phyloP scores from a whole-genome alignment of 2,329 filamentous ascomycete genomes.

The Plenodomus tracheiphilus region DNA sequence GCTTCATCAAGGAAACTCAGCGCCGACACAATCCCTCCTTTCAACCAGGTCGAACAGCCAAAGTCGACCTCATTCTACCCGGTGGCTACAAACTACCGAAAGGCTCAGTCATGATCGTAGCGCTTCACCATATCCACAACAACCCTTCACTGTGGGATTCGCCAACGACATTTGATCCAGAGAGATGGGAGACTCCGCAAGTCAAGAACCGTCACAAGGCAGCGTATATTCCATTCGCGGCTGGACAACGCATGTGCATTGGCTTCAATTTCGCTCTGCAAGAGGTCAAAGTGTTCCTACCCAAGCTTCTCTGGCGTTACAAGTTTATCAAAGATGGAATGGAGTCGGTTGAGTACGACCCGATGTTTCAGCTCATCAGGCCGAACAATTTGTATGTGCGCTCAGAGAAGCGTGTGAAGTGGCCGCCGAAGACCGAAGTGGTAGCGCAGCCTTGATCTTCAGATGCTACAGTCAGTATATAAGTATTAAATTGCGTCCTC shows the following conservation, averaged over 20 bases:
- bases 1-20: constrained; percentile 29
- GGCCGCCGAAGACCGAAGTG: neutral
- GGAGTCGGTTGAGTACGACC: constrained; percentile 14
- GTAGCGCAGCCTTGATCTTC: neutral
- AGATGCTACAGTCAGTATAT: no score
- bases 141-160: constrained; percentile 63
- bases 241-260: constrained; percentile 14
- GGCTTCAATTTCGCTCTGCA: constrained; percentile 17
- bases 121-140: constrained; percentile 52
- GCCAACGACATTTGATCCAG: constrained; percentile 61
- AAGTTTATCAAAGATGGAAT: constrained; percentile 12
- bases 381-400: constrained; percentile 18
- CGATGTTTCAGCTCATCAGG: constrained; percentile 15
- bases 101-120: constrained; percentile 58
- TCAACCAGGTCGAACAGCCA: constrained; percentile 58
- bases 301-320: constrained; percentile 13
- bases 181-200: constrained; percentile 60
- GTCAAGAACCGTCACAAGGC: constrained; percentile 37
- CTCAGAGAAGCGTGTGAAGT: constrained; percentile 6
- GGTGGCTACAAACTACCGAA: constrained; percentile 61
- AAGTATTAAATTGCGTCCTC: neutral
- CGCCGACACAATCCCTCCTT: constrained; percentile 26
- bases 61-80: constrained; percentile 60
- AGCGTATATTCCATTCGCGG: constrained; percentile 16
- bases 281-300: constrained; percentile 12